These are phyloP conservation scores for Senecio squalidus DNA, from an alignment of 140 eudicot genomes.

Conservation along the genomic window DNA sequence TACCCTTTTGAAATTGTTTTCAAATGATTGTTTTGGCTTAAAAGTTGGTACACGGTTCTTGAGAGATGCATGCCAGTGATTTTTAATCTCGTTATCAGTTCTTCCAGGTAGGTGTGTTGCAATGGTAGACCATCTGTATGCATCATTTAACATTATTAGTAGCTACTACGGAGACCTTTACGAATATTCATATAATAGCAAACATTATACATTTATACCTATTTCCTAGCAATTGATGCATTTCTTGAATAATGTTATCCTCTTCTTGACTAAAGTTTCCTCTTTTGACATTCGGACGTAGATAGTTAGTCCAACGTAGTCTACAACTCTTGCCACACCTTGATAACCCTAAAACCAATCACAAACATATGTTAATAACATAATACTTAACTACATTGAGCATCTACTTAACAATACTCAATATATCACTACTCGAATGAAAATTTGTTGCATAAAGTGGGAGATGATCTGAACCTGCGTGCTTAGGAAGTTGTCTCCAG, in stretches of 20 bases:
- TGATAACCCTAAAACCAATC: slow-evolving; percentile 27
- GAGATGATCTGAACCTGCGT: slow-evolving; percentile 33
- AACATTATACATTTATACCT: slow-evolving; percentile 3
- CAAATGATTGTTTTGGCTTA: slow-evolving; percentile 6
- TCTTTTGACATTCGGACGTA: slow-evolving; percentile 30
- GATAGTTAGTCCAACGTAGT: slow-evolving; percentile 45
- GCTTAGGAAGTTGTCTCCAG: slow-evolving; percentile 38
- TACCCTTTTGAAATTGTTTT: not conserved
- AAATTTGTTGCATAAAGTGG: too few species aligned
- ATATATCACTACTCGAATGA: too few species aligned
- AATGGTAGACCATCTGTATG: slow-evolving; percentile 35
- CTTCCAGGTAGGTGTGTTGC: slow-evolving; percentile 31
- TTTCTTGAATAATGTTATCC: slow-evolving; percentile 27
- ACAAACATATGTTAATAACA: not conserved
- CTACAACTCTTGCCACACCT: too few species aligned
- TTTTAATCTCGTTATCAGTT: slow-evolving; percentile 39
- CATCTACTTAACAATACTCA: too few species aligned
- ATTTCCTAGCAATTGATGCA: slow-evolving; percentile 34
- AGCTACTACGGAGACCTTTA: not conserved
- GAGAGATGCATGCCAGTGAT: slow-evolving; percentile 38
- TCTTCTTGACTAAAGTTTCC: slow-evolving; percentile 34
- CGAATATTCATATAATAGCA: not conserved
- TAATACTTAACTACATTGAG: too few species aligned
- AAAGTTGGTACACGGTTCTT: slow-evolving; percentile 21
- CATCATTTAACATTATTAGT: not conserved